These are phyloP conservation scores for Penicillium salamii DNA, from an alignment of 495 filamentous ascomycete species.

Conservation along the genomic window DNA sequence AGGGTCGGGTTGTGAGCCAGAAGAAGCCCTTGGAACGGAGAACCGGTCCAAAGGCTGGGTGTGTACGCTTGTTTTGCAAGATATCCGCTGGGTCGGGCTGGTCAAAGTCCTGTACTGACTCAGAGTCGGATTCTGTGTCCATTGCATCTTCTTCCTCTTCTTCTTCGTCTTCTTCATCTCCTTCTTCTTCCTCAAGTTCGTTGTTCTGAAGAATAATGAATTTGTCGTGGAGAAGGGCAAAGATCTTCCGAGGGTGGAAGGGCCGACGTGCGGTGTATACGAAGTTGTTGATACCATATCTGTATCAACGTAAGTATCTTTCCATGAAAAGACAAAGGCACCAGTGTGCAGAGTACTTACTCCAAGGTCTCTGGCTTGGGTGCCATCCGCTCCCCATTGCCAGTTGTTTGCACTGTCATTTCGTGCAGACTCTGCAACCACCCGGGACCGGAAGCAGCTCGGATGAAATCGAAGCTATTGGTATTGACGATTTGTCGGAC, in stretches of 20 bases:
- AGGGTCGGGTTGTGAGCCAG: slow-evolving; percentile 45
- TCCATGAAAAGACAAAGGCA: background rate
- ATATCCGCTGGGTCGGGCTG: slow-evolving; percentile 35
- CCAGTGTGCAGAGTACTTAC: too few relatives aligned
- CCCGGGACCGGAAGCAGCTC: slow-evolving; percentile 42
- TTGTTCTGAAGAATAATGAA: slow-evolving; percentile 51
- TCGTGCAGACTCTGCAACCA: slow-evolving; percentile 52
- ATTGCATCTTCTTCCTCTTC: slow-evolving; percentile 37
- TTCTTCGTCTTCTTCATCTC: slow-evolving; percentile 31
- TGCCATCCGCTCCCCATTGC: slow-evolving; percentile 42
- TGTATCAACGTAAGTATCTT: slow-evolving; percentile 8
- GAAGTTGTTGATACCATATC: slow-evolving; percentile 55
- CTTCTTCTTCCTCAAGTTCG: slow-evolving; percentile 36
- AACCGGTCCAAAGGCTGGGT: slow-evolving; percentile 39
- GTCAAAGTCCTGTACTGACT: slow-evolving; percentile 35
- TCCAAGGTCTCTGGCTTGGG: slow-evolving; percentile 57
- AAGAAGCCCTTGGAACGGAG: slow-evolving; percentile 49
- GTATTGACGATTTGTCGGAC: slow-evolving; percentile 52
- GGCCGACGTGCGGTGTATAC: slow-evolving; percentile 52
- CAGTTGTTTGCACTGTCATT: slow-evolving; percentile 43
- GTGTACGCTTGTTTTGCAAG: slow-evolving; percentile 41
- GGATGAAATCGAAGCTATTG: slow-evolving; percentile 42
- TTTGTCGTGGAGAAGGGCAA: slow-evolving; percentile 49
- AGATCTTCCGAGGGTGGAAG: slow-evolving; percentile 51
- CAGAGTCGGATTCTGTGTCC: slow-evolving; percentile 34